phyloP scores from a whole-genome alignment of 1,284 basidiomycete genomes.

The Pascua guehoae region DNA sequence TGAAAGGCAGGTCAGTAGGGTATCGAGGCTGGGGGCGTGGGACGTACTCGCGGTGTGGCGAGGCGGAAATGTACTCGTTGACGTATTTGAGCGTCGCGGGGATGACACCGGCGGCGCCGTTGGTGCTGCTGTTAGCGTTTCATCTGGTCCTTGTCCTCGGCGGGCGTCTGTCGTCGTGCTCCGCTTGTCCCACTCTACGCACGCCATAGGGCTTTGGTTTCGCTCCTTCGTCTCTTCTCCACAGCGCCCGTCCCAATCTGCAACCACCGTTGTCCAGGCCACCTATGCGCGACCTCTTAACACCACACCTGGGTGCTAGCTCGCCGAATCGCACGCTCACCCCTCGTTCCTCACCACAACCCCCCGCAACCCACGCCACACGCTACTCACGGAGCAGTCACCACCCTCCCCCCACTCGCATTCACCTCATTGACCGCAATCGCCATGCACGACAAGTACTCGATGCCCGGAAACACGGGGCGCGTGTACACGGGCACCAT shows the following conservation, averaged over 20 bases:
- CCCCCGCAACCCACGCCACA: too few species aligned
- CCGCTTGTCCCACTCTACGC: too few species aligned
- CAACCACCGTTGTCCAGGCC: too few species aligned
- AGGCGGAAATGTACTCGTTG: slow-evolving; percentile 35
- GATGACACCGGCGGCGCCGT: slow-evolving; percentile 69
- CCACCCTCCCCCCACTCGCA: slow-evolving; percentile 85
- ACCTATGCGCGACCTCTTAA: too few species aligned
- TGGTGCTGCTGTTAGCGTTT: slow-evolving; percentile 25
- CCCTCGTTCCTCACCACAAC: too few species aligned
- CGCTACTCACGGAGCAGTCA: slow-evolving; percentile 68
- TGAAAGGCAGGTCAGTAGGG: slow-evolving; percentile 2
- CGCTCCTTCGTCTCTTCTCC: too few species aligned
- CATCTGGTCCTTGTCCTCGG: too few species aligned
- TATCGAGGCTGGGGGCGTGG: neutral
- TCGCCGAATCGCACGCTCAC: too few species aligned
- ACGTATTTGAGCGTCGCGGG: slow-evolving; percentile 63
- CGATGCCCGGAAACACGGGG: slow-evolving; percentile 75
- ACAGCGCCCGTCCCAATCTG: too few species aligned
- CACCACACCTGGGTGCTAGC: too few species aligned
- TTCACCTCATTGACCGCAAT: slow-evolving; percentile 82
- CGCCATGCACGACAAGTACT: slow-evolving; percentile 88
- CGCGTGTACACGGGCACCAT: slow-evolving; percentile 68
- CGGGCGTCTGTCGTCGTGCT: too few species aligned
- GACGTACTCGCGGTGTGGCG: slow-evolving; percentile 32
- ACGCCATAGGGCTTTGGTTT: too few species aligned